Conservation (phyloP, 371 early-diverging fungal genomes). For the Mucor irregularis region DNA sequence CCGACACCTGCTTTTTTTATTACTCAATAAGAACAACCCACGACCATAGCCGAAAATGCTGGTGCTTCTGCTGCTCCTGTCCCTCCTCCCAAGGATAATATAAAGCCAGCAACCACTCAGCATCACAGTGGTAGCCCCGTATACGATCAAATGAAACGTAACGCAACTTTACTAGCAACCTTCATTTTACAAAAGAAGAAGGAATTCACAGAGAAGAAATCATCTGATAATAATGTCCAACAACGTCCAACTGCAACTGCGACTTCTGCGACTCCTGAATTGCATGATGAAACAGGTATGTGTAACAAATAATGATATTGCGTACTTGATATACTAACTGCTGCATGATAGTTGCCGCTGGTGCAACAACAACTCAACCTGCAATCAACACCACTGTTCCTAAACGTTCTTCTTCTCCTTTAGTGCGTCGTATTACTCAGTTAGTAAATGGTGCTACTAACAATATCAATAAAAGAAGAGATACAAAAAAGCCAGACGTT, state of each 20-base stretch:
- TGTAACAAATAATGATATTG: not conserved
- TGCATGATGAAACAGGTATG: not conserved
- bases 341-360: not conserved
- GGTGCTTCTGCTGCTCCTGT: not conserved
- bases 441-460: slow-evolving; percentile 10
- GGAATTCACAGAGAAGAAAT: slow-evolving; percentile 3
- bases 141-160: slow-evolving; percentile 9
- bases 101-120: not conserved
- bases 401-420: slow-evolving; percentile 3
- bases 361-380: not conserved
- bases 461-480: slow-evolving; percentile 7
- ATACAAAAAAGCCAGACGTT: not conserved
- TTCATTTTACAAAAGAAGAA: slow-evolving; percentile 14
- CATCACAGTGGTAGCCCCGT: not conserved
- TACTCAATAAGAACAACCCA: not conserved
- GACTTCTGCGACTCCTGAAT: not conserved
- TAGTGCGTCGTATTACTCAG: slow-evolving; percentile 13
- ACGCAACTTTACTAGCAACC: slow-evolving; percentile 1
- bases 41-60: not conserved
- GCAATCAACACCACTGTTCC: too few relatives aligned
- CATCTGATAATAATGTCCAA: slow-evolving; percentile 1
- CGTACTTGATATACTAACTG: not conserved
- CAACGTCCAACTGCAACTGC: not conserved
- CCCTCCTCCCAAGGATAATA: slow-evolving; percentile 11
- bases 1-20: not conserved